These are phyloP conservation scores for Podospora comata DNA, from an alignment of 495 filamentous ascomycete species.

Conservation along the genomic window DNA sequence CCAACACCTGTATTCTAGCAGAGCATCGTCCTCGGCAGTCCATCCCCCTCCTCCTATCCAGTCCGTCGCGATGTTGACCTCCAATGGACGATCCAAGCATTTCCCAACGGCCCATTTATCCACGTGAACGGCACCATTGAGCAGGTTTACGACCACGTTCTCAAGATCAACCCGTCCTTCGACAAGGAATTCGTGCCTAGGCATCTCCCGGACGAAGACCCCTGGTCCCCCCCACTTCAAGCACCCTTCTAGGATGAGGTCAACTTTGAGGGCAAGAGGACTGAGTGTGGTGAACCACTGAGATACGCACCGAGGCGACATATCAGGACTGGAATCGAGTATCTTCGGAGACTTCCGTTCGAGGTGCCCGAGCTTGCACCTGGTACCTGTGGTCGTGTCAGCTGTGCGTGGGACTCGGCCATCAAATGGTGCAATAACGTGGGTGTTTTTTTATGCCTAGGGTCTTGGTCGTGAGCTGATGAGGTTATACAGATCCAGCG, in stretches of 20 bases:
- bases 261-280: background rate
- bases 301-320: background rate
- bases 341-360: background rate
- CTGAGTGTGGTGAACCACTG: background rate
- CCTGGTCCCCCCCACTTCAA: too few species aligned
- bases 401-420: background rate
- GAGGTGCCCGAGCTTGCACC: background rate
- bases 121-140: background rate
- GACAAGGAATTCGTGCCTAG: background rate
- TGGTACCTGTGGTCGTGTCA: background rate
- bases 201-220: background rate
- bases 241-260: background rate
- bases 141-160: background rate
- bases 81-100: background rate
- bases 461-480: background rate
- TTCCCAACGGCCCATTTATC: background rate
- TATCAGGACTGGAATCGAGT: background rate
- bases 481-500: background rate
- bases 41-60: background rate
- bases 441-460: background rate
- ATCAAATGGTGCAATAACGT: background rate
- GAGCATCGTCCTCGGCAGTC: background rate
- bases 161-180: background rate
- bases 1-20: background rate
- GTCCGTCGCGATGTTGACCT: background rate